Evolutionary conservation across 2,329 filamentous ascomycete genomes (phyloP).

Genomic region (Diaporthe longicolla): DNA sequence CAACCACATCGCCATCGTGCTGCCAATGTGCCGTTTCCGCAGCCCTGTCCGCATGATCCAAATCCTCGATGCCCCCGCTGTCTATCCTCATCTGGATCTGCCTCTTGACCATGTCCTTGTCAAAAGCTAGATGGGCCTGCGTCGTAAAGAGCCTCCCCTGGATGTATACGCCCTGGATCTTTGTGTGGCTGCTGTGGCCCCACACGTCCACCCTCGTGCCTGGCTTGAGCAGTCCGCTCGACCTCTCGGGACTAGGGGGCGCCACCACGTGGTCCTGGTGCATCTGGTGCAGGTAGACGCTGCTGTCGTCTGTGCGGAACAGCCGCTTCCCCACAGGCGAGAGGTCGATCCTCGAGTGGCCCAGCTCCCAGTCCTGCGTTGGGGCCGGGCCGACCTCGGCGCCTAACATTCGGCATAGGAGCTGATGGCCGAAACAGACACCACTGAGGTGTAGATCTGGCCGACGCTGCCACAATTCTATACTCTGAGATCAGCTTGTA

Average conservation of each 20-base stretch:
- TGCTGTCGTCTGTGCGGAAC: constrained; percentile 69
- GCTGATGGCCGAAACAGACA: constrained; percentile 87
- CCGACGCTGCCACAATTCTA: constrained; percentile 64
- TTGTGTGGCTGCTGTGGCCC: constrained; percentile 54
- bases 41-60: constrained; percentile 73
- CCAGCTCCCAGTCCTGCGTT: constrained; percentile 78
- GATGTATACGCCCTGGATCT: constrained; percentile 82
- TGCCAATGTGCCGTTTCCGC: constrained; percentile 71
- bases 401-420: constrained; percentile 79
- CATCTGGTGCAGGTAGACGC: constrained; percentile 80
- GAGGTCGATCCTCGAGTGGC: constrained; percentile 75
- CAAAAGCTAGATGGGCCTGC: constrained; percentile 86
- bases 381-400: constrained; percentile 76
- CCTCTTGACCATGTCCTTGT: constrained; percentile 75
- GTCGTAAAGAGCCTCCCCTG: constrained; percentile 76
- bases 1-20: constrained; percentile 80
- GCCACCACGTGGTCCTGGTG: constrained; percentile 80
- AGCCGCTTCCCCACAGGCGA: constrained; percentile 76
- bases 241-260: constrained; percentile 60
- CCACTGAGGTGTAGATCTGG: constrained; percentile 75
- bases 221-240: constrained; percentile 53
- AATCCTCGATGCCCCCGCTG: constrained; percentile 72
- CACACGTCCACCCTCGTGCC: constrained; percentile 66
- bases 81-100: constrained; percentile 73
- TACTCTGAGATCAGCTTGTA: constrained; percentile 69